Percentiles rank a stretch among this genome's conserved stretches.
phyloP scores from a whole-genome alignment of 2,329 filamentous ascomycete species.

The Esteya vermicola region DNA sequence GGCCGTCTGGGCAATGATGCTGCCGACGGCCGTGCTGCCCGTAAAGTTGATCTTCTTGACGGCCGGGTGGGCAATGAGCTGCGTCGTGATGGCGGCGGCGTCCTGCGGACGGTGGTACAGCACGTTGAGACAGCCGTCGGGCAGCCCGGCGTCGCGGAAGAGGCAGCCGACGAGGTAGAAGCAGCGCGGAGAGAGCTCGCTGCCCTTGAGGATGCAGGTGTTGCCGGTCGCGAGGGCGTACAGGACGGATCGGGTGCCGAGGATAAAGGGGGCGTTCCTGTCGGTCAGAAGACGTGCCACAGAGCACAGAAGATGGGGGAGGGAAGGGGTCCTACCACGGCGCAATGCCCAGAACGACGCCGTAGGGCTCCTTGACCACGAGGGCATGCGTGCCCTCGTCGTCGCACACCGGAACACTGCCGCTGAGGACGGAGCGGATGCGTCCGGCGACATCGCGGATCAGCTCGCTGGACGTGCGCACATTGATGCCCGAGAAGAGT shows the following conservation, averaged over 20 bases:
- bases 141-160: conserved; percentile 62
- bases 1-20: conserved; percentile 54
- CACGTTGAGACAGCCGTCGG: conserved; percentile 59
- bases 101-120: conserved; percentile 51
- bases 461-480: conserved; percentile 20
- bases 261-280: conserved; percentile 44
- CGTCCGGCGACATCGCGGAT: conserved; percentile 27
- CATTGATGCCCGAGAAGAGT: conserved; percentile 28
- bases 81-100: conserved; percentile 51
- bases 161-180: conserved; percentile 48
- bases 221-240: conserved; percentile 66
- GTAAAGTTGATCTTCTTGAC: conserved; percentile 79
- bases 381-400: conserved; percentile 29
- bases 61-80: conserved; percentile 50
- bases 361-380: conserved; percentile 61
- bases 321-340: conserved; percentile 48
- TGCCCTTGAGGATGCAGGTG: conserved; percentile 58
- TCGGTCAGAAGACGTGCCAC: not conserved
- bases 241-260: conserved; percentile 38
- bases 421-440: conserved; percentile 10
- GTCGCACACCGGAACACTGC: not conserved
- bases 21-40: conserved; percentile 59
- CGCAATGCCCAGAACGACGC: conserved; percentile 65
- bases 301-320: not conserved
- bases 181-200: conserved; percentile 51